Conservation (phyloP, 1,139 yeast species). For the Saccharomycopsis hybrid region DNA sequence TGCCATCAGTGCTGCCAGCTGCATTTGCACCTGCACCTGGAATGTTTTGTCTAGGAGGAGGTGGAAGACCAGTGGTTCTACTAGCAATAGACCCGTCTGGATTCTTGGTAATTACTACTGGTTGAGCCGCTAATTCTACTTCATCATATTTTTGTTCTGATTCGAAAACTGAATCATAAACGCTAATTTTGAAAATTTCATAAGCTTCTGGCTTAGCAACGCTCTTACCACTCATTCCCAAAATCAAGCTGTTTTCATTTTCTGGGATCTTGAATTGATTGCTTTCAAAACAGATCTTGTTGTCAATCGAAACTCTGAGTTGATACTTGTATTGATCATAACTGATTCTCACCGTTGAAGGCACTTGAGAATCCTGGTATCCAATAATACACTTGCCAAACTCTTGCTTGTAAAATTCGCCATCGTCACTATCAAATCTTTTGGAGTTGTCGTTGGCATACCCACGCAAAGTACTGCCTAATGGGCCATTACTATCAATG, state of each 20-base stretch:
- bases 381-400: slow-evolving; percentile 53
- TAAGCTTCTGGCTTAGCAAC: slow-evolving; percentile 22
- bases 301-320: slow-evolving; percentile 63
- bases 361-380: slow-evolving; percentile 63
- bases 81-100: slow-evolving; percentile 7
- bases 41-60: neutral
- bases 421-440: slow-evolving; percentile 25
- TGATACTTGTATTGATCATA: slow-evolving; percentile 37
- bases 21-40: too few species aligned
- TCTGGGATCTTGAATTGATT: slow-evolving; percentile 40
- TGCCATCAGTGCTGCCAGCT: too few species aligned
- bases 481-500: slow-evolving; percentile 36
- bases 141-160: slow-evolving; percentile 16
- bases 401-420: slow-evolving; percentile 30
- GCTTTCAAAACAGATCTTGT: slow-evolving; percentile 63
- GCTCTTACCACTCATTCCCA: slow-evolving; percentile 52
- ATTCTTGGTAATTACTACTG: slow-evolving; percentile 16
- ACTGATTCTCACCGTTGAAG: slow-evolving; percentile 58
- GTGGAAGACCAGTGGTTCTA: neutral
- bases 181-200: slow-evolving; percentile 19
- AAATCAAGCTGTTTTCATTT: slow-evolving; percentile 31
- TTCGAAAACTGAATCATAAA: slow-evolving; percentile 12
- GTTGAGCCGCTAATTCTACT: slow-evolving; percentile 21
- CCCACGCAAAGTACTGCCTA: slow-evolving; percentile 47
- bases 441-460: slow-evolving; percentile 51